Conservation (phyloP, 495 filamentous ascomycete species). For the Annulohypoxylon nitens region DNA sequence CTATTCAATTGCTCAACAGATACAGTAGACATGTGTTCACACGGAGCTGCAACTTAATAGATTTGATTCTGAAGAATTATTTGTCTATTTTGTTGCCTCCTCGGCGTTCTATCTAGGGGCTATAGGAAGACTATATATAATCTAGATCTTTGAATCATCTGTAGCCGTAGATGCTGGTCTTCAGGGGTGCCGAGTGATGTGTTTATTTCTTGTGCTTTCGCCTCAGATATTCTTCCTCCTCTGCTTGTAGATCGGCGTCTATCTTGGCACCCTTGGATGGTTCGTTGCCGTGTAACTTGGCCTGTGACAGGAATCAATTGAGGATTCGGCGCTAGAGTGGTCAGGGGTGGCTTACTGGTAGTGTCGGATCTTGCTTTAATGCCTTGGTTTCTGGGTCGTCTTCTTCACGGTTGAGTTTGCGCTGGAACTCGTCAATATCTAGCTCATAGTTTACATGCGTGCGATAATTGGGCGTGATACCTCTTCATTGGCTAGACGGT, state of each 20-base stretch:
- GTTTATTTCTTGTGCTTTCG: slow-evolving; percentile 63
- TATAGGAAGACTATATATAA: neutral
- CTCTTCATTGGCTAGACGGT: slow-evolving; percentile 76
- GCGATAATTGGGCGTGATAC: slow-evolving; percentile 36
- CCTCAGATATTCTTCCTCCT: slow-evolving; percentile 72
- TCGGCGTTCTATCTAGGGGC: neutral
- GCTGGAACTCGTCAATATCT: slow-evolving; percentile 49
- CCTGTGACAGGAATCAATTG: slow-evolving; percentile 55
- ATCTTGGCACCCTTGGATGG: slow-evolving; percentile 76
- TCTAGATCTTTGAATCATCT: neutral
- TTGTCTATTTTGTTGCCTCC: neutral
- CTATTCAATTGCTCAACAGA: neutral
- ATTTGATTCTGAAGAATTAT: neutral
- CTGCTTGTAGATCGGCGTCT: slow-evolving; percentile 70
- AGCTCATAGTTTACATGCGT: neutral
- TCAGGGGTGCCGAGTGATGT: neutral
- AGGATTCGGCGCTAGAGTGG: neutral
- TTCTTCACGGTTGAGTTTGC: slow-evolving; percentile 54
- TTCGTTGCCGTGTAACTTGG: slow-evolving; percentile 72
- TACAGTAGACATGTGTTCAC: neutral
- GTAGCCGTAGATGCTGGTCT: neutral
- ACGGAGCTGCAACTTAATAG: neutral
- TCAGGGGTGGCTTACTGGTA: slow-evolving; percentile 68
- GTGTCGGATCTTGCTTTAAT: slow-evolving; percentile 73
- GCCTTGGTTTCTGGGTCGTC: slow-evolving; percentile 67